Evolutionary conservation across 179 eudicot species (phyloP).

Genomic region (Drosera spatulata): DNA sequence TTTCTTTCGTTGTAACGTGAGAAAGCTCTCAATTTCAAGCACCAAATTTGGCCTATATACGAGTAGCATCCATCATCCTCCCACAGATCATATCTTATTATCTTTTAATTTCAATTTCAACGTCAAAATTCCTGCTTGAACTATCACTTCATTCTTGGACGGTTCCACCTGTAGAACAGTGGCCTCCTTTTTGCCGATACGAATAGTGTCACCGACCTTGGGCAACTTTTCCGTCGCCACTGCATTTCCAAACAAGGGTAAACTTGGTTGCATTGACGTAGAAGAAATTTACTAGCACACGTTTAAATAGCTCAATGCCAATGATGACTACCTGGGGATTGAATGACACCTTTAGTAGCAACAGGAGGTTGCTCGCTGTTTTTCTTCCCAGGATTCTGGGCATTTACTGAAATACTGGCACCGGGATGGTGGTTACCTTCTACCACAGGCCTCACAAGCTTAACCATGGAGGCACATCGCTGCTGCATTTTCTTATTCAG

Average conservation of each 20-base stretch:
- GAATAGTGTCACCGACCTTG: conserved; percentile 66
- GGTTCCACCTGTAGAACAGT: conserved; percentile 59
- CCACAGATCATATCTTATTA: conserved; percentile 25
- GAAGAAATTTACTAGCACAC: neutral
- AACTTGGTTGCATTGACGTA: neutral
- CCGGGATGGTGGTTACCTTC: conserved; percentile 5
- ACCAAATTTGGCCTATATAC: too few relatives aligned
- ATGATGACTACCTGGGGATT: too few relatives aligned
- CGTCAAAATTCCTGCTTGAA: conserved; percentile 78
- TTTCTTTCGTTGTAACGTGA: too few relatives aligned
- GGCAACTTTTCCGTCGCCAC: conserved; percentile 28
- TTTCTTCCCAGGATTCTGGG: conserved; percentile 13
- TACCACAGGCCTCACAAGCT: conserved; percentile 15
- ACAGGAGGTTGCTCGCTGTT: conserved; percentile 9
- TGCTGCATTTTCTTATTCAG: conserved; percentile 66
- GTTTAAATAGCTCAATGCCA: neutral
- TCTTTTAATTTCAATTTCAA: conserved; percentile 67
- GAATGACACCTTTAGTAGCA: conserved; percentile 2
- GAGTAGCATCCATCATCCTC: neutral
- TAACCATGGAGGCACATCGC: conserved; percentile 36
- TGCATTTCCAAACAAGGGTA: conserved; percentile 6
- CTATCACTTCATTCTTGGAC: conserved; percentile 60
- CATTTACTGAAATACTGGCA: neutral
- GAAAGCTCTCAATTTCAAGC: too few relatives aligned
- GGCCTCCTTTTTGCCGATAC: conserved; percentile 55